phyloP scores from a whole-genome alignment of 2,329 filamentous ascomycete species.

The Epichloe baconii region DNA sequence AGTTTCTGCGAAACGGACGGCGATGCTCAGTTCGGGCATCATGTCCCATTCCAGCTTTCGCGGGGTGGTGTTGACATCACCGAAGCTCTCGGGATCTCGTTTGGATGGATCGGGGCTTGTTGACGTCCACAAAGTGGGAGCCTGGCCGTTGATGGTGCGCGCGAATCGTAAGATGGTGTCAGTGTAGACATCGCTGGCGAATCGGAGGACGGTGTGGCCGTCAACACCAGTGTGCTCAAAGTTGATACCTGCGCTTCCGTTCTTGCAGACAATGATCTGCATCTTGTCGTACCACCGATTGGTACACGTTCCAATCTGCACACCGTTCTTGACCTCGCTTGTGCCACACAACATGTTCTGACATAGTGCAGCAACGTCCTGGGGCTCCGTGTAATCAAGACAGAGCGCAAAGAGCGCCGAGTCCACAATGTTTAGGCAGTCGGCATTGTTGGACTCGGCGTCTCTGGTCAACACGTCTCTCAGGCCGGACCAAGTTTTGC shows the following conservation, averaged over 20 bases:
- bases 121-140: slow-evolving; percentile 83
- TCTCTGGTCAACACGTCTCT: slow-evolving; percentile 79
- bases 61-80: slow-evolving; percentile 83
- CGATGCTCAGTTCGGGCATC: slow-evolving; percentile 79
- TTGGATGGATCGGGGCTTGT: slow-evolving; percentile 86
- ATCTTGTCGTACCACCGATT: slow-evolving; percentile 99
- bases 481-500: slow-evolving; percentile 88
- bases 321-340: slow-evolving; percentile 78
- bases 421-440: slow-evolving; percentile 91
- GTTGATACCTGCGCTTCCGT: slow-evolving; percentile 96
- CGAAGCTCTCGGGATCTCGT: slow-evolving; percentile 80
- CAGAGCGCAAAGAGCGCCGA: slow-evolving; percentile 87
- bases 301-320: slow-evolving; percentile 94
- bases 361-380: slow-evolving; percentile 70
- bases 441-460: slow-evolving; percentile 82
- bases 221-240: slow-evolving; percentile 98
- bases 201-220: slow-evolving; percentile 89
- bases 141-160: slow-evolving; percentile 85
- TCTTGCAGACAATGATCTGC: slow-evolving; percentile 98
- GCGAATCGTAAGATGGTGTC: slow-evolving; percentile 96
- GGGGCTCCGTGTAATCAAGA: slow-evolving; percentile 81
- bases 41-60: slow-evolving; percentile 98
- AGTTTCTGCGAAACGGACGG: slow-evolving; percentile 89
- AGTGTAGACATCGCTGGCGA: slow-evolving; percentile 92
- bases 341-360: slow-evolving; percentile 98